Base-by-base conservation (phyloP, 208 protist species). In the Endotrypanum monterogeii region DNA sequence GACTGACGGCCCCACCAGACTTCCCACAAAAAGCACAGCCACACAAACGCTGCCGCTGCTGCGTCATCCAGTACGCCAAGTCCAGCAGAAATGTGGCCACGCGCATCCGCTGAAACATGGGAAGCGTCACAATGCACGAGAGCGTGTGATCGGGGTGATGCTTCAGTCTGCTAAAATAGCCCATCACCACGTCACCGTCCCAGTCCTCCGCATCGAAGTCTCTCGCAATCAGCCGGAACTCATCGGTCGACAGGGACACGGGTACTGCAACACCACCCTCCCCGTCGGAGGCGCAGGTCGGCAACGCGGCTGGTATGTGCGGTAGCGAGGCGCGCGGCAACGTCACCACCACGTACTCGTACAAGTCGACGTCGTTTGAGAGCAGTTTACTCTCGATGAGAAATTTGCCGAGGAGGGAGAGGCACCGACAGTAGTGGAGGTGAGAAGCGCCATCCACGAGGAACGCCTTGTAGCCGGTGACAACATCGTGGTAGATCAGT, bases 301-400 rank as follows among this genome's bases (percentile, higher is more conserved):
- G 23, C 37, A 65, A 39, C 44, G 68, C 37, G 54, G n/a, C 68
- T 48, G 68, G 52, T 0, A 73, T 35, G 69, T 79, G 89, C 7
- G 87, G 89, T 28, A 91, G 69, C 16, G 79, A 76, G 1, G 67
- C 78, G 9, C 86, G 84, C 0, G 84, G 86, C 1, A 83, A 61
- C 39, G 89, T 92, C 37, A 89, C 83, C 44, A 94, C 80, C 37
- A 91, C 88, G 57, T 89, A 91, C 78, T 94, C 89, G 75, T 90
- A 91, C 14, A 94, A 67, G 51, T 94, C 89, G n/a, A 94, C 89
- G 69, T 94, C 89, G 48, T 84, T 94, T 25, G 46, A 52, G 3
- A 94, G 72, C 28, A 90, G 57, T 60, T 94, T 94, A 69, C 89
- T 94, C 76, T 94, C 89, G 51, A 94, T 84, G 52, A 91, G 89